Evolutionary conservation across 352 stramenopile genomes (phyloP), one percentile per base, ranked within the genome.

Genomic region (Hyaloperonospora arabidopsidis): DNA sequence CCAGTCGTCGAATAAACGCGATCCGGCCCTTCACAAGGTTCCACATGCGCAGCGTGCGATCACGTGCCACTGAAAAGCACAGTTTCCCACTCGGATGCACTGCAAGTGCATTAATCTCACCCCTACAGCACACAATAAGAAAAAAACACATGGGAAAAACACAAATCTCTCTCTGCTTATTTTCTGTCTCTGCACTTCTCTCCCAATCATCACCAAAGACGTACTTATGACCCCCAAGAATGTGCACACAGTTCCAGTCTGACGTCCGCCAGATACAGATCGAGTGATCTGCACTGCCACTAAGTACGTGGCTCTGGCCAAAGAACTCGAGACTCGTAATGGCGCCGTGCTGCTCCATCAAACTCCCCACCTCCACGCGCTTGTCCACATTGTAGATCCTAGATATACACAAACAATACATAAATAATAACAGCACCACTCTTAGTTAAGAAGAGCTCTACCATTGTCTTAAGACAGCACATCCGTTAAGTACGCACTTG

Each of bases 351-450:
- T 93, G 84, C 59, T 93, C 80, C 81, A 93, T 93, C 28, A 93
- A 59, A 32, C 73, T 90, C 48, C 84, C 84, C 23, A 93, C 81
- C 59, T 93, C 84, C 21, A 93, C 80, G 60, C 82, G 80, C 65
- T 89, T 91, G 61, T 90, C 74, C 41, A 91, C 81, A 50, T 93
- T 92, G 68, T 93, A 93, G 54, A 93, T 91, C 61, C 81, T 93
- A 38, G 5, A 43, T 36, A 17, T 5, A 32, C 25, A 32, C 25
- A 29, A 4, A 32, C 25, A 32, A n/a, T 8, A 32, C 25, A 8
- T 8, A 4, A 32, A 8, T 32, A 32, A 8, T 25, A 63, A 15
- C 23, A 32, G 11, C 14, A 34, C 17, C 45, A 54, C 44, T 54
- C 13, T 18, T 34, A 15, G 11, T 54, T 55, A 48, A 4, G 19